Base-by-base conservation (phyloP, 805 yeast genomes). In the Wickerhamiella vanderwaltii region DNA sequence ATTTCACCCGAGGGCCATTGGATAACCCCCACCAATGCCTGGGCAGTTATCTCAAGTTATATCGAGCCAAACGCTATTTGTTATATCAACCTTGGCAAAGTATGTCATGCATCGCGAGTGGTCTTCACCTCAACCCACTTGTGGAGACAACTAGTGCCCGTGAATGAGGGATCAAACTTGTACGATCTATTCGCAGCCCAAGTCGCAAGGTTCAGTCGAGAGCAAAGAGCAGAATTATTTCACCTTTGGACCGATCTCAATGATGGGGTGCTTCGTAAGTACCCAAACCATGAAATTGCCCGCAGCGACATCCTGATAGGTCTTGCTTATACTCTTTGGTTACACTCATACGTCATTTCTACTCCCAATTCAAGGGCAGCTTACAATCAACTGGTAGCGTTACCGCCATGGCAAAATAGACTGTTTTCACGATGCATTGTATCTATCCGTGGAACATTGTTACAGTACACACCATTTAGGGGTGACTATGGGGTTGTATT, bases 1-100 rank as follows among this genome's bases (percentile, higher is more conserved):
- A 29, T 29, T 15, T 16, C 33, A 7, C 33, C 33, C 6, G 15
- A 9, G 15, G 33, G 33, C 15, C 33, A 15, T 16, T 13, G 23
- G 20, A n/a, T n/a, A n/a, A 25, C 38, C n/a, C 38, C 38, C 13
- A 16, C 38, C 18, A 24, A 34, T 12, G 38, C 22, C 15, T 34
- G 38, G 38, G 18, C 29, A 12, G 25, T 15, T 15, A 34, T 34
- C 6, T 19, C 38, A 4, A 15, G 17, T 17, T 22, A 34, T 16
- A 13, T 15, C 9, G 28, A 15, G 13, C 38, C 20, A 7, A 34
- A 34, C 29, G 29, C 38, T 24, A 11, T 34, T 9, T 24, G 17
- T 22, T 34, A 34, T 17, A 23, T 15, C 16, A 23, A 25, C 7
- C 24, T 34, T 23, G 24, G 29, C 7, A 16, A 24, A 13, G 24